These are phyloP conservation scores for Pyrenophora teres DNA, from an alignment of 2,329 filamentous ascomycete genomes.

Conservation along the genomic window DNA sequence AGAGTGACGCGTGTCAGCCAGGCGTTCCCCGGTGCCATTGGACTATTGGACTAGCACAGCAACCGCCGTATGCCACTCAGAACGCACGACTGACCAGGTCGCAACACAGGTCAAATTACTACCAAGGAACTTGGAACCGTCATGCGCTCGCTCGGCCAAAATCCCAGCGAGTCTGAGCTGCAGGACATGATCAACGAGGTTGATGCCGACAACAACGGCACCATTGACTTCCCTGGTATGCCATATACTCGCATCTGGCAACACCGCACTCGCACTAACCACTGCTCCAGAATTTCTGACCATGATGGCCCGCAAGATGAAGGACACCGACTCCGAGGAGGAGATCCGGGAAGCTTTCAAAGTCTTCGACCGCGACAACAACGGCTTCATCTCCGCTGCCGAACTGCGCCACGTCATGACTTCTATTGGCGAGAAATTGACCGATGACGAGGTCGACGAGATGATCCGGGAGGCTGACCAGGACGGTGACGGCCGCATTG, in stretches of 20 bases:
- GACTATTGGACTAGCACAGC: slow-evolving; percentile 8
- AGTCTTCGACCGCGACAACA: slow-evolving; percentile 69
- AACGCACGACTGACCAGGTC: slow-evolving; percentile 29
- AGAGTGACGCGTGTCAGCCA: background rate
- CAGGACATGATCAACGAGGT: slow-evolving; percentile 70
- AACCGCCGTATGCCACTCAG: slow-evolving; percentile 7
- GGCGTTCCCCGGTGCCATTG: background rate
- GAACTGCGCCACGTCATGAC: slow-evolving; percentile 68
- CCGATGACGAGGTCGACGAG: slow-evolving; percentile 66
- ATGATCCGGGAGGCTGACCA: slow-evolving; percentile 69
- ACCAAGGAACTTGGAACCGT: slow-evolving; percentile 67
- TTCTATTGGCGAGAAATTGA: slow-evolving; percentile 67
- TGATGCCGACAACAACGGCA: slow-evolving; percentile 67
- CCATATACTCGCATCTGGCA: background rate
- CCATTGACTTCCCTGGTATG: slow-evolving; percentile 66
- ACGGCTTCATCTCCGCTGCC: slow-evolving; percentile 66
- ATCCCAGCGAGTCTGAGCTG: slow-evolving; percentile 65
- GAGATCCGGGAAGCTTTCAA: slow-evolving; percentile 69
- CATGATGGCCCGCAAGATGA: slow-evolving; percentile 68
- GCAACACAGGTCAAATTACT: slow-evolving; percentile 62
- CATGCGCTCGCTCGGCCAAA: slow-evolving; percentile 67
- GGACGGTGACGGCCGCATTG: slow-evolving; percentile 67
- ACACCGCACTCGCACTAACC: background rate
- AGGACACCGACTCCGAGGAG: slow-evolving; percentile 65
- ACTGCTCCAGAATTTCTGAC: slow-evolving; percentile 62